Evolutionary conservation across 73 alveolate genomes (phyloP).

Genomic region (Tetrahymena malaccensis): DNA sequence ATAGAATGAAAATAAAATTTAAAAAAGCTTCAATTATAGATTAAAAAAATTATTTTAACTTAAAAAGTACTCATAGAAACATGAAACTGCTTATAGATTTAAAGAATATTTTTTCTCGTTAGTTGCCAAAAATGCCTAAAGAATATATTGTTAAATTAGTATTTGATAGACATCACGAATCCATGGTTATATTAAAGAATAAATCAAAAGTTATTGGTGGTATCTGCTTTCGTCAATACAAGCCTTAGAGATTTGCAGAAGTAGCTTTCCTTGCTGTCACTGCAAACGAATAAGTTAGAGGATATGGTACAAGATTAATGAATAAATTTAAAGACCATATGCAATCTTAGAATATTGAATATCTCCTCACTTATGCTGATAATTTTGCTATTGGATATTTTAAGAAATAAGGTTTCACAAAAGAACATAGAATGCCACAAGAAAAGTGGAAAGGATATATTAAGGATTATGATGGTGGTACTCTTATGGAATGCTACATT

Average conservation of each 20-base stretch:
- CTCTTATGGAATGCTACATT: constrained; percentile 86
- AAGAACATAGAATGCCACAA: constrained; percentile 63
- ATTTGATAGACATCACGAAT: constrained; percentile 88
- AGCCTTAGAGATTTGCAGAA: constrained; percentile 80
- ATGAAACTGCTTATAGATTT: constrained; percentile 64
- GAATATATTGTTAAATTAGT: constrained; percentile 88
- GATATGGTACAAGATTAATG: constrained; percentile 96
- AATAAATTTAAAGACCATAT: constrained; percentile 85
- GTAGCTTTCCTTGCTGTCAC: constrained; percentile 92
- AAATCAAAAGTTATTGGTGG: constrained; percentile 64
- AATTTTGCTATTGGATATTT: constrained; percentile 92
- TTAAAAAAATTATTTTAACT: not conserved
- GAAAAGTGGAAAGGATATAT: constrained; percentile 88
- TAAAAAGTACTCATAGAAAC: constrained; percentile 5
- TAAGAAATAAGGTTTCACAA: constrained; percentile 88
- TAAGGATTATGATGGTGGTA: constrained; percentile 94
- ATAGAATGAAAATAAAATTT: not conserved
- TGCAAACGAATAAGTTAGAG: constrained; percentile 48
- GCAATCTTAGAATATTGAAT: constrained; percentile 66
- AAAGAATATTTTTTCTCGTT: constrained; percentile 86
- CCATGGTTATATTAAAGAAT: constrained; percentile 68
- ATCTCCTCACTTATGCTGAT: constrained; percentile 95
- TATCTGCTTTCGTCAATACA: constrained; percentile 74
- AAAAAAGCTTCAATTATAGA: not conserved
- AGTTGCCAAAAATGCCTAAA: constrained; percentile 97